A percentile compares a stretch with the other conserved stretches of the same genome.
Evolutionary conservation across 345 rosid species (phyloP).

Genomic region (Rubroshorea leprosula): DNA sequence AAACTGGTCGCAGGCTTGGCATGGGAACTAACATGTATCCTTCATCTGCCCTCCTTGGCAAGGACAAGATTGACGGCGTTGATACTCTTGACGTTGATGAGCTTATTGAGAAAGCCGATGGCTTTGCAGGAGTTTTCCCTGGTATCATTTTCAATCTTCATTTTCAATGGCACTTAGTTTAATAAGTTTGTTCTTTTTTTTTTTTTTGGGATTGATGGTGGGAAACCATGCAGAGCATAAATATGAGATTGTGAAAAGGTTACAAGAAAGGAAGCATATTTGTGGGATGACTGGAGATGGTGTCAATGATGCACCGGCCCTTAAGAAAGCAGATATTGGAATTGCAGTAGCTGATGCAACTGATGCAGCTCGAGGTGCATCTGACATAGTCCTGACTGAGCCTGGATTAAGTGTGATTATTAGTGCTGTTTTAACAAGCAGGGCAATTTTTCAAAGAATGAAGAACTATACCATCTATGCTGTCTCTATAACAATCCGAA

Average conservation of each 20-base stretch:
- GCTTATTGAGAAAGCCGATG: slow-evolving; percentile 92
- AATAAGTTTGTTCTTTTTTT: slow-evolving; percentile 81
- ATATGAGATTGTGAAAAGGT: slow-evolving; percentile 64
- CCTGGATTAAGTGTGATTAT: slow-evolving; percentile 72
- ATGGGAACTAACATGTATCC: slow-evolving; percentile 98
- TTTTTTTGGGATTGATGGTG: slow-evolving; percentile 62
- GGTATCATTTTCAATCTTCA: slow-evolving; percentile 33
- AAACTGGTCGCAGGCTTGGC: slow-evolving; percentile 90
- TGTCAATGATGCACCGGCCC: slow-evolving; percentile 64
- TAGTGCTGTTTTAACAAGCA: slow-evolving; percentile 65
- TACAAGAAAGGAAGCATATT: slow-evolving; percentile 54
- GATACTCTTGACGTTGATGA: slow-evolving; percentile 64
- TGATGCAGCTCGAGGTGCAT: slow-evolving; percentile 69
- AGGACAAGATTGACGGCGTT: slow-evolving; percentile 44
- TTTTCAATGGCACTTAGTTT: slow-evolving; percentile 29
- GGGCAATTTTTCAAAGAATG: slow-evolving; percentile 79
- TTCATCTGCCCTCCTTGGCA: slow-evolving; percentile 84
- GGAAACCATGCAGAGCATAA: slow-evolving; percentile 30
- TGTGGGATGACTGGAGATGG: slow-evolving; percentile 65
- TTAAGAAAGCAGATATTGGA: slow-evolving; percentile 68
- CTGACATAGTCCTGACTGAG: slow-evolving; percentile 64
- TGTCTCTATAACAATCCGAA: slow-evolving; percentile 59
- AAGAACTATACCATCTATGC: slow-evolving; percentile 78
- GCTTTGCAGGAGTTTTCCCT: slow-evolving; percentile 93
- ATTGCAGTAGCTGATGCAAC: slow-evolving; percentile 72